Conservation (phyloP, 805 yeast species). For the Monosporozyma aerobia region DNA sequence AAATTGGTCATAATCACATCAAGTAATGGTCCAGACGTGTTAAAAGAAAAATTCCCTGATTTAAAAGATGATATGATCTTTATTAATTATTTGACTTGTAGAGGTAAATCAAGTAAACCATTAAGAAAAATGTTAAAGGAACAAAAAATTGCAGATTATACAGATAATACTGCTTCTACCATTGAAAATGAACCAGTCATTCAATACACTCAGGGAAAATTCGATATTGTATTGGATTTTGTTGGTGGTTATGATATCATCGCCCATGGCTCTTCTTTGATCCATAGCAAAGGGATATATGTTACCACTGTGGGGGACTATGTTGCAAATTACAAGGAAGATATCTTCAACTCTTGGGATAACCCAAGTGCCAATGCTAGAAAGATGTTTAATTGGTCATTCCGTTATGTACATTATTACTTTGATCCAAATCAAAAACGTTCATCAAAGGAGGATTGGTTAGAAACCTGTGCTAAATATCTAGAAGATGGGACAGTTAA, state of each 20-base stretch:
- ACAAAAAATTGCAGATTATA: slow-evolving; percentile 19
- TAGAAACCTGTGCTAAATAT: slow-evolving; percentile 35
- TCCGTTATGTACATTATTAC: slow-evolving; percentile 31
- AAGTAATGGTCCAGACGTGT: slow-evolving; percentile 39
- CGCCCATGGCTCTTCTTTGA: slow-evolving; percentile 32
- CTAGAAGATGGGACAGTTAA: slow-evolving; percentile 39
- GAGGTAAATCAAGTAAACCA: slow-evolving; percentile 29
- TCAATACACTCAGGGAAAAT: slow-evolving; percentile 37
- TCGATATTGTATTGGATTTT: slow-evolving; percentile 58
- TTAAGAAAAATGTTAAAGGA: slow-evolving; percentile 25
- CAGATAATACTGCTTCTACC: slow-evolving; percentile 14
- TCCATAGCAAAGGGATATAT: slow-evolving; percentile 45
- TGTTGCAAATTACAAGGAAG: slow-evolving; percentile 33
- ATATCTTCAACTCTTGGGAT: slow-evolving; percentile 31
- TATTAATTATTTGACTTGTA: slow-evolving; percentile 24
- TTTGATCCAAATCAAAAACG: slow-evolving; percentile 26
- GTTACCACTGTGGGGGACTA: slow-evolving; percentile 57
- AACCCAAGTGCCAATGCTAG: slow-evolving; percentile 32
- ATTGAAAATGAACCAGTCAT: slow-evolving; percentile 21
- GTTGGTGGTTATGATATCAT: slow-evolving; percentile 57
- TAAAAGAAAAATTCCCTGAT: slow-evolving; percentile 31
- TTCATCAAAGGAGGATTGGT: slow-evolving; percentile 32
- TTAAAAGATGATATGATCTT: slow-evolving; percentile 33
- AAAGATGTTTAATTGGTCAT: slow-evolving; percentile 32
- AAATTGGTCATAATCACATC: slow-evolving; percentile 52